Base-by-base conservation (phyloP, 2,329 filamentous ascomycete species). In the Xylariaceae sp. region DNA sequence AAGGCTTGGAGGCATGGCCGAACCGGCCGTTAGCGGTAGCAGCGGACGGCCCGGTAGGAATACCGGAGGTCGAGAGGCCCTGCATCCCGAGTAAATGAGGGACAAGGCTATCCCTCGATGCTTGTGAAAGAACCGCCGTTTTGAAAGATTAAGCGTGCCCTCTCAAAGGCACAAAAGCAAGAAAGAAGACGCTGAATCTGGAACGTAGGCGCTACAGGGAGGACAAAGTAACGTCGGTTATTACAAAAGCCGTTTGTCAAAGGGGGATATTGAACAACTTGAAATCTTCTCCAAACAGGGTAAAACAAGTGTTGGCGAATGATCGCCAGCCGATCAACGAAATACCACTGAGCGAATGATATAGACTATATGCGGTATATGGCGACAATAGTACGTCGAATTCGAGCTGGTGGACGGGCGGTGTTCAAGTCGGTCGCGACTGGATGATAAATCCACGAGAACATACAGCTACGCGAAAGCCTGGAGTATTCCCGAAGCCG, bases 41-140 rank as follows among this genome's bases (percentile, higher is more conserved):
- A 67, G 76, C 80, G 63, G 76, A 80, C 63, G 77, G 79, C 68
- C 76, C 82, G 53, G 80, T 77, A 62, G 81, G 80, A 65, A 76
- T 79, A 61, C 82, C 78, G 63, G 80, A 77, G 63, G 80, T 78
- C 67, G 88, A 85, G 74, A 89, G 84, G 74, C 89, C 88, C 83
- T 95, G 92, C 92, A 96, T 96, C 75, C 84, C 85, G 77, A 92
- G 84, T 70, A 90, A 80, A 79, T 91, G 87, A 80, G 87, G 89
- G 86, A 89, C 85, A 78, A 89, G 83, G 73, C 80, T 87, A 88
- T 92, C 89, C 88, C 87, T 84, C 76, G 83, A 76, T 73, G 79
- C 78, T 74, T 86, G 84, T 73, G 87, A 87, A 78, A 90, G 77
- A 71, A 89, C 84, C 79, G 88, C 87, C 87, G 87, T 92, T 82